These are phyloP conservation scores for Obba rivulosa DNA, from an alignment of 768 basidiomycete species.

Conservation along the genomic window DNA sequence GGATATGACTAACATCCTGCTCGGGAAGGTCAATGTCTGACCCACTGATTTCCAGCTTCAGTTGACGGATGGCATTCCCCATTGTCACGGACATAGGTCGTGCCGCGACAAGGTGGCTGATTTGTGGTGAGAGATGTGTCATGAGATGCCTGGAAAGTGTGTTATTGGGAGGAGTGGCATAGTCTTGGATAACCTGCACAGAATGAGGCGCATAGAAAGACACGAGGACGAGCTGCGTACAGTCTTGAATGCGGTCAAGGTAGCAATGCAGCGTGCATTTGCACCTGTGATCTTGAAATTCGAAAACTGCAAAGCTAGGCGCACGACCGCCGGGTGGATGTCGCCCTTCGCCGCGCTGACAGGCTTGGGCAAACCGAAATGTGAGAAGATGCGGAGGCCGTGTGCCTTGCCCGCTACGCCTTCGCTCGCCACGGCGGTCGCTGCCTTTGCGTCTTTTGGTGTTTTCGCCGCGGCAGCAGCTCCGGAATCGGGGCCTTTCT, in stretches of 20 bases:
- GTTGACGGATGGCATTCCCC: slow-evolving; percentile 90
- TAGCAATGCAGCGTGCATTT: slow-evolving; percentile 93
- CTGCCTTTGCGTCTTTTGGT: slow-evolving; percentile 4
- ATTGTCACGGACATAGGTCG: slow-evolving; percentile 90
- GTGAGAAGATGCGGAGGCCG: slow-evolving; percentile 79
- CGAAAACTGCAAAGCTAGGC: slow-evolving; percentile 85
- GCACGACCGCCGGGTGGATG: slow-evolving; percentile 85
- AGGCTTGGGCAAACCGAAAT: slow-evolving; percentile 73
- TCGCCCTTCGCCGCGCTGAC: slow-evolving; percentile 61
- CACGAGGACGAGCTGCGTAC: slow-evolving; percentile 38
- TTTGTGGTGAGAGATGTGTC: slow-evolving; percentile 90
- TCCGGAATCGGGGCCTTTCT: slow-evolving; percentile 14
- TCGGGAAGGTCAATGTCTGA: slow-evolving; percentile 92
- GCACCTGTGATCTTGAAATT: slow-evolving; percentile 91
- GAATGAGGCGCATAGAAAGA: slow-evolving; percentile 6
- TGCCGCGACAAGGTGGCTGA: slow-evolving; percentile 81
- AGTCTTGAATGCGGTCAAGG: slow-evolving; percentile 85
- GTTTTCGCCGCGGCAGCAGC: slow-evolving; percentile 4
- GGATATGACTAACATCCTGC: slow-evolving; percentile 69
- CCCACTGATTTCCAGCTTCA: slow-evolving; percentile 92
- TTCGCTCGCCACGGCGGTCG: slow-evolving; percentile 23
- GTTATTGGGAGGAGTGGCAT: slow-evolving; percentile 79
- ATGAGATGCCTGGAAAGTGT: slow-evolving; percentile 88
- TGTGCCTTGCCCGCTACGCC: slow-evolving; percentile 39
- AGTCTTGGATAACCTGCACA: slow-evolving; percentile 82